Conservation (phyloP, 495 filamentous ascomycete genomes). For the Aspergillus heteromorphus region DNA sequence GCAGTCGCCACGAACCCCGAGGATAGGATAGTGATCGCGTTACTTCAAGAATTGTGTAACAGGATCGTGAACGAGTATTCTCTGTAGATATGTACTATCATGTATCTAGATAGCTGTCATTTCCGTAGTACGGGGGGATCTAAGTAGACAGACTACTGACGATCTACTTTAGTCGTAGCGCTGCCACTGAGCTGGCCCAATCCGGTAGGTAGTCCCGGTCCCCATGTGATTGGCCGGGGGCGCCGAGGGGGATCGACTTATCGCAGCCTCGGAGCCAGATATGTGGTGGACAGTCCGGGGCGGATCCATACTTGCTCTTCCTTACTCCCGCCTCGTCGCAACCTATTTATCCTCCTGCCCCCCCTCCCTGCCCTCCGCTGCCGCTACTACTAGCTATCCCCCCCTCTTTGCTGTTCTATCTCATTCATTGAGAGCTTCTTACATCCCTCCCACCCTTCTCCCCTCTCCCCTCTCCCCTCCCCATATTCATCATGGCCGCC, state of each 20-base stretch:
- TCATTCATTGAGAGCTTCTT: not conserved
- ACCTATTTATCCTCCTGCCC: not conserved
- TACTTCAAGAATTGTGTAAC: too few relatives aligned
- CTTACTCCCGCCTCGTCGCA: not conserved
- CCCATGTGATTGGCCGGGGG: constrained; percentile 6
- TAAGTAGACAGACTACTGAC: too few relatives aligned
- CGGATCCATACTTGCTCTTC: not conserved
- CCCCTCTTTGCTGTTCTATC: not conserved
- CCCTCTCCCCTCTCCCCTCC: not conserved
- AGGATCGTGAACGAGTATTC: too few relatives aligned
- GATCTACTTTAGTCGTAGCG: not conserved
- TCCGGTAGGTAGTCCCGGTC: not conserved
- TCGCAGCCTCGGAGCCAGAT: too few relatives aligned
- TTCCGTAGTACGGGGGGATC: too few relatives aligned
- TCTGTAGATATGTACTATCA: too few relatives aligned
- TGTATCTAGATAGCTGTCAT: too few relatives aligned
- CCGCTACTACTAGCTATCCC: too few relatives aligned
- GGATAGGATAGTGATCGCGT: too few relatives aligned
- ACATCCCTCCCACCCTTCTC: not conserved
- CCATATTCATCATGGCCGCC: constrained; percentile 36
- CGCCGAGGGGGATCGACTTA: constrained; percentile 14
- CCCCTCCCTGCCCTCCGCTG: not conserved
- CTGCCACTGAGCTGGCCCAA: not conserved
- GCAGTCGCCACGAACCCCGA: not conserved
- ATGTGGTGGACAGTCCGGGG: too few relatives aligned